These are phyloP conservation scores for Neurospora sublineolata DNA, from an alignment of 495 filamentous ascomycete species.

Conservation along the genomic window DNA sequence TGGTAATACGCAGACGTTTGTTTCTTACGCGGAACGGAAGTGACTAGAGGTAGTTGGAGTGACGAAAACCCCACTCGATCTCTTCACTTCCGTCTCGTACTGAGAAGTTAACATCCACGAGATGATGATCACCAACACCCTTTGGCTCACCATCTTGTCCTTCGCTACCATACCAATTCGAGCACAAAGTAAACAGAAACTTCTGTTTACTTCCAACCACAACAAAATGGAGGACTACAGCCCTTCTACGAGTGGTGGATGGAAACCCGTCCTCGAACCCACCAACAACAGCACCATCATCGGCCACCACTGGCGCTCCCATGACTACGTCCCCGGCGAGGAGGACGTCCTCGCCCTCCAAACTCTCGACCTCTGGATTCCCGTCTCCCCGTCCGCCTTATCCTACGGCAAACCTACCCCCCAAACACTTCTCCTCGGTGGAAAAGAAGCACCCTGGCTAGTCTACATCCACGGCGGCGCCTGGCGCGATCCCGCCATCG, in stretches of 20 bases:
- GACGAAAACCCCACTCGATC: neutral
- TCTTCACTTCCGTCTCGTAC: neutral
- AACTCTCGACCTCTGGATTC: constrained; percentile 17
- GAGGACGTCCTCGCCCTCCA: constrained; percentile 5
- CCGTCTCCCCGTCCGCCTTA: neutral
- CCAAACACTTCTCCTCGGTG: too few species aligned
- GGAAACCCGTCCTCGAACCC: constrained; percentile 2
- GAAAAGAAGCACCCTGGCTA: constrained; percentile 3
- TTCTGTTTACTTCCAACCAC: neutral
- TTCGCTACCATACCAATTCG: neutral
- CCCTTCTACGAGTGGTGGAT: neutral
- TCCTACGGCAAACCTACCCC: neutral
- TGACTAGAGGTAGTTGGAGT: neutral
- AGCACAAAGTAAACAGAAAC: neutral
- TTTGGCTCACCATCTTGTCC: neutral
- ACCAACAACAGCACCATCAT: neutral
- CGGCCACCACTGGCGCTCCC: constrained; percentile 5
- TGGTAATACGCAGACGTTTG: neutral
- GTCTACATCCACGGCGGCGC: constrained; percentile 83
- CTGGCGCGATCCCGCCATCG: constrained; percentile 66
- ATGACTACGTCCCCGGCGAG: neutral
- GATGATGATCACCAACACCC: neutral
- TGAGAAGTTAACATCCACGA: neutral
- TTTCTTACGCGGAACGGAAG: neutral
- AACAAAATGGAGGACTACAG: neutral